phyloP scores from a whole-genome alignment of 176 grass and related monocot species.

The Triticum monococcum region DNA sequence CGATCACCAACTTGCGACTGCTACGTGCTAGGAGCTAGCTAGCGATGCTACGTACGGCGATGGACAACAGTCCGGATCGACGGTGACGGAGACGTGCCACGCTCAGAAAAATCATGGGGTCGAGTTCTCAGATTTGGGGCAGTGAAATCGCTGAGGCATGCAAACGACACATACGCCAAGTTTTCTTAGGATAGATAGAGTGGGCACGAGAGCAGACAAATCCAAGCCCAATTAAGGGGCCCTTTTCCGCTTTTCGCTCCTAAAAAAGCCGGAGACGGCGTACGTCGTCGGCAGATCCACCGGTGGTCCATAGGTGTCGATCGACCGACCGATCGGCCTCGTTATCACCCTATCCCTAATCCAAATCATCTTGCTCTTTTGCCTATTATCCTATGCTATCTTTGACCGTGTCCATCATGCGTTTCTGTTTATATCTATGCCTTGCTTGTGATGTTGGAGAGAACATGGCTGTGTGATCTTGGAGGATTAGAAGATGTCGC shows the following conservation, averaged over 20 bases:
- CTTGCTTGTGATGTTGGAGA: constrained; percentile 36
- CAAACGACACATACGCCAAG: too few species aligned
- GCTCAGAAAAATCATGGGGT: too few species aligned
- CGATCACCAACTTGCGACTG: background rate
- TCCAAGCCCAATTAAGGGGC: background rate
- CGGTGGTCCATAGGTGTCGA: background rate
- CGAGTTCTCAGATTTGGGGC: too few species aligned
- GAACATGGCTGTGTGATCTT: constrained; percentile 4
- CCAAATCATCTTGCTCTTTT: background rate
- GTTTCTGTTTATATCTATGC: constrained; percentile 13
- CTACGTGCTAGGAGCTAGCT: background rate
- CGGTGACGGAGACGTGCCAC: background rate
- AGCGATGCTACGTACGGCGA: background rate
- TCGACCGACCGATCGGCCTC: background rate
- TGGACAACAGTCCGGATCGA: background rate
- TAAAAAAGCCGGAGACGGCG: background rate
- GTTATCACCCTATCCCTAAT: background rate
- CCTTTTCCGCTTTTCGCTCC: background rate
- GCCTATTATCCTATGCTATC: background rate
- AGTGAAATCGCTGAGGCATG: too few species aligned
- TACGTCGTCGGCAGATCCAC: background rate
- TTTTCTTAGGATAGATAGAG: background rate
- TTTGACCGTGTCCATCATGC: constrained; percentile 32
- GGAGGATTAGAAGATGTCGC: constrained; percentile 13
- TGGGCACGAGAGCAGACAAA: constrained; percentile 11